A percentile compares a stretch with the other conserved stretches of the same genome.
phyloP scores from a whole-genome alignment of 78 protist genomes.

The Isochrysis galbana region DNA sequence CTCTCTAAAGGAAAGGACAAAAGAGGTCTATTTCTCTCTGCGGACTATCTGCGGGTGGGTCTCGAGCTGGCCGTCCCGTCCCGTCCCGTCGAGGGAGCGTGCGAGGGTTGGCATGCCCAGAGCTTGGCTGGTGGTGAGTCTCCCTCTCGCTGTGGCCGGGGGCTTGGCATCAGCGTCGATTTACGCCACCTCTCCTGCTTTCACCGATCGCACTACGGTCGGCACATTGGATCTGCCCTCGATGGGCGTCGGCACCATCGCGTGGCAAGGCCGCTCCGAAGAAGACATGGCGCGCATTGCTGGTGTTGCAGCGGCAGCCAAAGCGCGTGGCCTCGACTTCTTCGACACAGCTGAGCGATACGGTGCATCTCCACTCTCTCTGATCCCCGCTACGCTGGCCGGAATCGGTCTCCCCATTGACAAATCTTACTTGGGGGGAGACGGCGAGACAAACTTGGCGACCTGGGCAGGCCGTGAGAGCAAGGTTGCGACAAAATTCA shows the following conservation, averaged over 20 bases:
- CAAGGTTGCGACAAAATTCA: background rate
- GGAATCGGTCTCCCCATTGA: background rate
- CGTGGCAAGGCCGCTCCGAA: background rate
- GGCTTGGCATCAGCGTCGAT: no score
- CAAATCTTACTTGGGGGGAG: background rate
- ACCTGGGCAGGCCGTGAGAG: background rate
- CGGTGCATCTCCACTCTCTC: background rate
- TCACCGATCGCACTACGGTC: background rate
- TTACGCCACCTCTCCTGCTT: background rate
- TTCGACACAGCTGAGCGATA: constrained; percentile 38
- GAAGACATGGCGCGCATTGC: no score
- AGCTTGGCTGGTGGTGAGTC: no score
- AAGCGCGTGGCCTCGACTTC: background rate
- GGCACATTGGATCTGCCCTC: background rate
- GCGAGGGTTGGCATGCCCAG: no score
- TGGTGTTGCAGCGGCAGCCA: background rate
- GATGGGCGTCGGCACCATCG: constrained; percentile 1
- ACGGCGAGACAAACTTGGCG: background rate
- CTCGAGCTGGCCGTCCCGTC: no score
- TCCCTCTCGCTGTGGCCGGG: no score
- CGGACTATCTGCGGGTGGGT: no score
- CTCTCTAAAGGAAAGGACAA: no score
- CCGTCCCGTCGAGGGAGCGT: no score
- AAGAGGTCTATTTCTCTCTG: no score
- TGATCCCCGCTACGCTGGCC: background rate